Conservation (phyloP, 2,329 filamentous ascomycete species). For the Byssoonygena ceratinophila region DNA sequence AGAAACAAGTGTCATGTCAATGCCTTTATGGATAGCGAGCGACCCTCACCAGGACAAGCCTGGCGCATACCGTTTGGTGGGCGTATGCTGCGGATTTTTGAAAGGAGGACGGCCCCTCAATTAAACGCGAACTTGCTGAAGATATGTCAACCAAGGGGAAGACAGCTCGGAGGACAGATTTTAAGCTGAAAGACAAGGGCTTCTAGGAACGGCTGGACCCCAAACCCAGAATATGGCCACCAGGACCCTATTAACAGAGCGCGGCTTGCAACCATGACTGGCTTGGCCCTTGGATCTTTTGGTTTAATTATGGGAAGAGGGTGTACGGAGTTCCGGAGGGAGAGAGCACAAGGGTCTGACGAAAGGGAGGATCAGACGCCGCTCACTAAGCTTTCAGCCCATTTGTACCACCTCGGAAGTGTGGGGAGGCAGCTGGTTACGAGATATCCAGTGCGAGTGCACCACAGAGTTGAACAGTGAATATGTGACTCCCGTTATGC, state of each 20-base stretch:
- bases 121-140: neutral
- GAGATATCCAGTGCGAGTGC: neutral
- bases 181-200: neutral
- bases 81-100: neutral
- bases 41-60: neutral
- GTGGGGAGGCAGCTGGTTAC: neutral
- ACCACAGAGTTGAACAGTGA: neutral
- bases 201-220: neutral
- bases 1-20: neutral
- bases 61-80: neutral
- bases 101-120: no score
- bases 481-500: neutral
- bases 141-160: neutral
- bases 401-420: neutral
- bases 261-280: constrained; percentile 1
- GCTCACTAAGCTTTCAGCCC: neutral
- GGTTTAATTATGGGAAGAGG: neutral
- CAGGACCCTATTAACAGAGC: neutral
- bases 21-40: neutral
- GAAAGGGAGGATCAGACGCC: neutral
- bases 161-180: neutral
- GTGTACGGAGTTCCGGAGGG: neutral
- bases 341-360: neutral
- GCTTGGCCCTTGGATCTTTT: neutral
- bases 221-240: neutral